Base-by-base conservation (phyloP, 2,329 filamentous ascomycete species). In the Aureobasidium sp. region DNA sequence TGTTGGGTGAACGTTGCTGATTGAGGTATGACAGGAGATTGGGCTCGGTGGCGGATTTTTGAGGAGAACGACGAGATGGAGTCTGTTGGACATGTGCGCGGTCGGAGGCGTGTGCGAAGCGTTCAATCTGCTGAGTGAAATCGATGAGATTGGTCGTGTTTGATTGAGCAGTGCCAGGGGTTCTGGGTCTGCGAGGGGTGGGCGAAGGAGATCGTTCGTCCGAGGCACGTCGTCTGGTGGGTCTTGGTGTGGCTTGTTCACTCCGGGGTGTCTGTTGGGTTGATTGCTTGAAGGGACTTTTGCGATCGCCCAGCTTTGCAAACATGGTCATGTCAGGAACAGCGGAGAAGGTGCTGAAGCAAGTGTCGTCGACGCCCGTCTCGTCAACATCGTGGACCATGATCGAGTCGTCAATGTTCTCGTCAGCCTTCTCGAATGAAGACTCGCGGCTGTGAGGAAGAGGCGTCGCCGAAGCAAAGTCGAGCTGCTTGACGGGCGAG, bases 241-340 rank as follows among this genome's bases (percentile, higher is more conserved):
- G 81, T 1, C 75, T 74, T 11, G 83, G 83, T 8, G 82, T 85
- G 64, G 75, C 74, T 14, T 74, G 73, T 80, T 63, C 77, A 65
- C 72, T 68, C 64, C 66, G 41, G 6, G 55, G 55, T 34, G 55
- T 59, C 29, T 39, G 55, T 47, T 59, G 55, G 25, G 42, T 17
- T 3, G 57, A 41, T 39, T 64, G 52, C 44, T 62, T 62, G 48
- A 61, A 37, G 17, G 62, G 57, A n/a, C 55, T 63, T 25, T 37
- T 58, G 36, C 42, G 68, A 65, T 87, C 84, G 61, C 87, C 85
- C 61, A 94, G 77, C 66, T 86, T 86, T 9, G 90, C 87, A 69
- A 95, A 91, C 69, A 87, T 86, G 22, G 91, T 94, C 84, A 94
- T 85, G 69, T 93, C 90, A 6, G 91, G 91, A 60, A 96, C 85